Conservation (phyloP, 495 filamentous ascomycete genomes). For the Jackrogersella multiformis region DNA sequence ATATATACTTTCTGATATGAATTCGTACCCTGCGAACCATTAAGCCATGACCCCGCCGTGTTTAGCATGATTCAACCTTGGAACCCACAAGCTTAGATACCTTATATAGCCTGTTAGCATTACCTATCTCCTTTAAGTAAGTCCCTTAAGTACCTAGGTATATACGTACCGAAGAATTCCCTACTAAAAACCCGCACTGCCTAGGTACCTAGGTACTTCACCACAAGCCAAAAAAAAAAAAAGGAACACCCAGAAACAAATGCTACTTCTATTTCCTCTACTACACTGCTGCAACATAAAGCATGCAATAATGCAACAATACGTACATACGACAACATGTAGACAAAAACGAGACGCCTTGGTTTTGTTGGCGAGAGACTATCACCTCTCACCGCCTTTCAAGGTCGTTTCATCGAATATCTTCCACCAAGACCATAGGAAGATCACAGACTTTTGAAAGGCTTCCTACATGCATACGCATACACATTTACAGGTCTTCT, state of each 20-base stretch:
- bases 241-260: not conserved
- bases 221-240: slow-evolving; percentile 20
- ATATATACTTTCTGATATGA: not conserved
- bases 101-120: slow-evolving; percentile 3
- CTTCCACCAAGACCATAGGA: slow-evolving; percentile 17
- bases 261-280: too few relatives aligned
- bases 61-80: slow-evolving; percentile 20
- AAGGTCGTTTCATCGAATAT: not conserved
- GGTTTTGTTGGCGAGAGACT: not conserved
- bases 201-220: too few relatives aligned
- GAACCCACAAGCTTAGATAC: slow-evolving; percentile 8
- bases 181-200: too few relatives aligned
- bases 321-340: not conserved
- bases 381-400: slow-evolving; percentile 28
- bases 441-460: slow-evolving; percentile 17
- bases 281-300: not conserved
- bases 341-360: not conserved
- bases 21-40: not conserved
- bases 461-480: not conserved
- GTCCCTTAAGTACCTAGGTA: not conserved
- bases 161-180: slow-evolving; percentile 1
- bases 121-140: not conserved
- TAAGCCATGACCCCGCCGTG: not conserved
- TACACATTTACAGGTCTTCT: not conserved
- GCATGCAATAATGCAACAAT: not conserved